Conservation (phyloP, 345 rosid genomes). For the Linum lewisii region DNA sequence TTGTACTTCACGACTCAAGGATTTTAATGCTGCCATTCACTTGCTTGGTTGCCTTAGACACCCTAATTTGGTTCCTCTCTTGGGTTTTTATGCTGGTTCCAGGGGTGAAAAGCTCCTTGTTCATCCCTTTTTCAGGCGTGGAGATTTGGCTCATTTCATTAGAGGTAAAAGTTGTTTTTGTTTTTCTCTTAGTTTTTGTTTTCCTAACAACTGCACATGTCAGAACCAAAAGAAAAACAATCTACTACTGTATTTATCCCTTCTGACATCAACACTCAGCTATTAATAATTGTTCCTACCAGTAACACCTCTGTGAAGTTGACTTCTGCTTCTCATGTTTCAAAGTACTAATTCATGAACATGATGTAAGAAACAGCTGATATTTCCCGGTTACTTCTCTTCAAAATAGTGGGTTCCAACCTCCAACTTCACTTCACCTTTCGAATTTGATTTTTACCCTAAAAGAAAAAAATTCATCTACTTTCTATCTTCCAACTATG, state of each 20-base stretch:
- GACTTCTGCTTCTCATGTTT: no score
- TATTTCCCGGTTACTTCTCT: background rate
- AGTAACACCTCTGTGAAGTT: background rate
- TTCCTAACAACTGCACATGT: background rate
- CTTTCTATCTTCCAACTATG: no score
- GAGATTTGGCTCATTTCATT: constrained; percentile 62
- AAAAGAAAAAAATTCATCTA: no score
- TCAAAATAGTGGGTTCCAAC: no score
- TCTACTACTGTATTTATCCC: background rate
- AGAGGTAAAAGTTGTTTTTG: constrained; percentile 33
- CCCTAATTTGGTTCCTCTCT: constrained; percentile 71
- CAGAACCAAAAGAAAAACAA: no score
- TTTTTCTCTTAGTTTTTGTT: background rate
- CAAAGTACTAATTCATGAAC: background rate
- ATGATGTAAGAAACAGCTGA: background rate
- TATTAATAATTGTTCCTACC: background rate
- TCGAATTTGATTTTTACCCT: no score
- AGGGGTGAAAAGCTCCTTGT: constrained; percentile 94
- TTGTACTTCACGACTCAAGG: constrained; percentile 40
- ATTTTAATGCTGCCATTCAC: constrained; percentile 41
- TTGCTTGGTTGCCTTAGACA: constrained; percentile 54
- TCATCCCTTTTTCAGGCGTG: constrained; percentile 56
- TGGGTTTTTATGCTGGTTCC: constrained; percentile 79
- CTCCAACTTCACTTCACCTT: no score
- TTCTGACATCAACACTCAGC: background rate